Percentiles rank a stretch among this genome's conserved stretches.
Evolutionary conservation across 2,329 filamentous ascomycete species (phyloP).

Genomic region (Alternaria alternata): DNA sequence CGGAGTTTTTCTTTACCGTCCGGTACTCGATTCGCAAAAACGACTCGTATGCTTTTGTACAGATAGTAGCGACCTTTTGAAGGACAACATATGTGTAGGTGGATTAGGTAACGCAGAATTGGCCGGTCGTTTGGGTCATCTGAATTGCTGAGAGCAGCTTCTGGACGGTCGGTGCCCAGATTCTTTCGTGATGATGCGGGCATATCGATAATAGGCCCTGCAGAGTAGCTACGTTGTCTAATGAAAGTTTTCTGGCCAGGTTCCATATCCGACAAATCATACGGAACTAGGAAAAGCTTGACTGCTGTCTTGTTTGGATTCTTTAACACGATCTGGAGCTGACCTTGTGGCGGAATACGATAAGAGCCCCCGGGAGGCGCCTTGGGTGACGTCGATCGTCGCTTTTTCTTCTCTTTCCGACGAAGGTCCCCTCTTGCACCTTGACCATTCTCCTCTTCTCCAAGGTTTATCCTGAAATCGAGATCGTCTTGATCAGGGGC

Average conservation of each 20-base stretch:
- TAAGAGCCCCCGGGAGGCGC: constrained; percentile 88
- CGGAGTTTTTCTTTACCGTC: constrained; percentile 92
- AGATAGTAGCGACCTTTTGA: constrained; percentile 85
- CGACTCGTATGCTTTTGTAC: constrained; percentile 90
- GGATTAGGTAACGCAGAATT: constrained; percentile 86
- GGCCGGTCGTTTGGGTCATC: constrained; percentile 68
- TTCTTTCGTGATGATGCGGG: constrained; percentile 58
- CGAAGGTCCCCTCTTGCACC: constrained; percentile 50
- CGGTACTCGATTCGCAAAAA: constrained; percentile 95
- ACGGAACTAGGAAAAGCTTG: constrained; percentile 92
- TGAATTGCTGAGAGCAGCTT: constrained; percentile 60
- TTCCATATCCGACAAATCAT: constrained; percentile 91
- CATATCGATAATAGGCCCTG: constrained; percentile 82
- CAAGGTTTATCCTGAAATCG: constrained; percentile 30
- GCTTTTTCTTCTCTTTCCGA: constrained; percentile 64
- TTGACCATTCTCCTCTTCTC: constrained; percentile 23
- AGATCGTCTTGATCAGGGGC: constrained; percentile 37
- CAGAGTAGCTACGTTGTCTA: constrained; percentile 90
- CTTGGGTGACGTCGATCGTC: constrained; percentile 64
- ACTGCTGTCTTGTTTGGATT: constrained; percentile 98
- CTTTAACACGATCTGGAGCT: constrained; percentile 96
- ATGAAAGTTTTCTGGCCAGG: constrained; percentile 95
- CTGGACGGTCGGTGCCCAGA: constrained; percentile 61
- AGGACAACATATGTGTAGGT: constrained; percentile 91
- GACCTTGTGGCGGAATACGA: constrained; percentile 90